Base-by-base conservation (phyloP, 1,139 yeast species). In the Nakaseomyces glabratus region DNA sequence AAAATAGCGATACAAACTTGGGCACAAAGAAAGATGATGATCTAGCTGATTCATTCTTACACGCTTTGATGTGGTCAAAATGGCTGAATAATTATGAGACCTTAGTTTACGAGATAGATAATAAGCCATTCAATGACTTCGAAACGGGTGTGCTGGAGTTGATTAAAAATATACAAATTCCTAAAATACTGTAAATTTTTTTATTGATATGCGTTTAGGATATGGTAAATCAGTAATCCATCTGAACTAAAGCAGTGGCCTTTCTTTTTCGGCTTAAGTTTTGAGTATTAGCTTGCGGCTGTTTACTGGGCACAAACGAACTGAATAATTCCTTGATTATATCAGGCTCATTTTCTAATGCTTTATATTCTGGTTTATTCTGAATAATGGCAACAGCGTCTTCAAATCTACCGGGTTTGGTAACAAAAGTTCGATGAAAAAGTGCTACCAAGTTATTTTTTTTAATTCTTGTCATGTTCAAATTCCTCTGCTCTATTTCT, bases 41-140 rank as follows among this genome's bases (percentile, higher is more conserved):
- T 48, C 51, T 75, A 14, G 69, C 72, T 6, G 85, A 77, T 48
- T 64, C 78, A 0, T 54, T 77, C 12, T 51, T 76, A 4, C 82
- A 77, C 51, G 79, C 72, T 0, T 36, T 74, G 0, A 63, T 74
- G 0, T 73, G 74, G 70, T 38, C 61, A 10, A 55, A 61, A 11
- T 74, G 79, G 75, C 26, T 51, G 2, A 35, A 31, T 12, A 39
- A 40, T 12, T 53, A 45, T 25, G 40, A 42, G 13, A 19, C 9
- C n/a, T n/a, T 32, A 10, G 10, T 20, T 15, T 11, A 23, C 2
- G 22, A 12, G n/a, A 24, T 24, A 2, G 11, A 24, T 6, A n/a
- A n/a, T n/a, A n/a, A n/a, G n/a, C n/a, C 21, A 19, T 19, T 7
- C 7, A 19, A 19, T 19, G 9, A 19, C 21, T 19, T 19, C 21